Evolutionary conservation across 345 rosid genomes (phyloP), one percentile per base, ranked within the genome.

Genomic region (Gossypium sturtianum): DNA sequence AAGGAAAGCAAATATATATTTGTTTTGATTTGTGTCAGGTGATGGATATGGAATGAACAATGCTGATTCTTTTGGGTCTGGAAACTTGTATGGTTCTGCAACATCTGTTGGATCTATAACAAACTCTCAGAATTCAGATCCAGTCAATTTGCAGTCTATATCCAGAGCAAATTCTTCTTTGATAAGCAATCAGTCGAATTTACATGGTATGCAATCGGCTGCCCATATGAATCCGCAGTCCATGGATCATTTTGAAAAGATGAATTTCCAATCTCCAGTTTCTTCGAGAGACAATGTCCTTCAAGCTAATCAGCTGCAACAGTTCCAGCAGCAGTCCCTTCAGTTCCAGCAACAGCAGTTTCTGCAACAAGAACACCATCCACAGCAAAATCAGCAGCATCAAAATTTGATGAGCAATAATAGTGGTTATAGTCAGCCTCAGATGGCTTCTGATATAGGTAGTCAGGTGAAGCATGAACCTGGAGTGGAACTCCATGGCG

Each of bases 401-500:
- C 96, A 86, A 73, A 83, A 78, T 71, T 25, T 81, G 73, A 22
- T 2, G 25, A 8, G 59, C 66, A 84, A 77, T 34, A 34, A 34
- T 70, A 90, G 86, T 78, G 84, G 81, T 71, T 89, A 76, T 34
- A 34, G 41, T 76, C 91, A 86, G 77, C 66, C 88, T 73, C 93
- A 86, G 83, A 71, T 85, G 75, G 69, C 80, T 66, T 77, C 97
- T 71, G 90, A 88, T 79, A 79, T 77, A 44, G 77, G 80, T 74
- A 68, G 29, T 29, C 91, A 88, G 70, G 83, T 85, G 67, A 91
- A 91, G 89, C 83, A 47, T 73, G 97, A 91, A 83, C 87, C 94
- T 74, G 92, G 82, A 64, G 74, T 80, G 69, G 91, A 87, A 79
- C 88, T 71, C 76, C 87, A 69, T 47, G 81, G 80, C 61, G 89